Percentiles rank a stretch among this genome's conserved stretches.
These are phyloP conservation scores for Tuber microsphaerosporum DNA, from an alignment of 495 filamentous ascomycete species.

Conservation along the genomic window DNA sequence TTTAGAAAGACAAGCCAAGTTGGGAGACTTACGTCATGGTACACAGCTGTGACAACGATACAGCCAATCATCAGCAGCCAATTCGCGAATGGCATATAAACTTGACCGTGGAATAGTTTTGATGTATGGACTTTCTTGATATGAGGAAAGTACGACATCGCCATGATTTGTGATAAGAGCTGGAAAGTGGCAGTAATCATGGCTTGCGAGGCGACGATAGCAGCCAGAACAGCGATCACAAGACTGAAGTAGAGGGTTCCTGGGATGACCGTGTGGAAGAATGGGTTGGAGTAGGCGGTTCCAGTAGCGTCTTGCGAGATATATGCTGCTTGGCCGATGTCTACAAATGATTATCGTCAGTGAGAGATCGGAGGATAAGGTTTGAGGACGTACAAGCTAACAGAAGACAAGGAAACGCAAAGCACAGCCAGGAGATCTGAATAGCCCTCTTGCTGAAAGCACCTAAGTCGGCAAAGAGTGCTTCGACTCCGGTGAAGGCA, in stretches of 20 bases:
- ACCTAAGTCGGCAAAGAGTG: slow-evolving; percentile 67
- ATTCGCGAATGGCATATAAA: slow-evolving; percentile 66
- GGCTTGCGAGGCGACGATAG: slow-evolving; percentile 68
- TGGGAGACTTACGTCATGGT: slow-evolving; percentile 53
- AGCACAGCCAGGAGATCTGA: slow-evolving; percentile 59
- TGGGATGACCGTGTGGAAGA: slow-evolving; percentile 60
- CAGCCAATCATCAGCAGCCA: slow-evolving; percentile 70
- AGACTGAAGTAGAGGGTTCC: slow-evolving; percentile 61
- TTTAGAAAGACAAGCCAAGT: no score
- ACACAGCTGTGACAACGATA: slow-evolving; percentile 63
- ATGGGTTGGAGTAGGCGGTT: slow-evolving; percentile 52
- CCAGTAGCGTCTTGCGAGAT: slow-evolving; percentile 53
- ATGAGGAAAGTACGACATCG: slow-evolving; percentile 66
- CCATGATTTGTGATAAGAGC: slow-evolving; percentile 66
- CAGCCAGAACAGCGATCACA: slow-evolving; percentile 60
- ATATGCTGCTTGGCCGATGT: slow-evolving; percentile 64
- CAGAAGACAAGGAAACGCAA: slow-evolving; percentile 60
- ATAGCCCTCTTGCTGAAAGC: slow-evolving; percentile 58
- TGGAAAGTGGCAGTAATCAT: slow-evolving; percentile 70
- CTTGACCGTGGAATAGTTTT: slow-evolving; percentile 58
- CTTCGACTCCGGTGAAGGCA: slow-evolving; percentile 67
- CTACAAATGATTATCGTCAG: no score
- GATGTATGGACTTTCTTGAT: slow-evolving; percentile 63
- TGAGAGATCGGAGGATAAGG: no score
- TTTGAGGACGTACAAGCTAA: slow-evolving; percentile 50